phyloP scores from a whole-genome alignment of 805 yeast species.

The Yamadazyma phyllophila region DNA sequence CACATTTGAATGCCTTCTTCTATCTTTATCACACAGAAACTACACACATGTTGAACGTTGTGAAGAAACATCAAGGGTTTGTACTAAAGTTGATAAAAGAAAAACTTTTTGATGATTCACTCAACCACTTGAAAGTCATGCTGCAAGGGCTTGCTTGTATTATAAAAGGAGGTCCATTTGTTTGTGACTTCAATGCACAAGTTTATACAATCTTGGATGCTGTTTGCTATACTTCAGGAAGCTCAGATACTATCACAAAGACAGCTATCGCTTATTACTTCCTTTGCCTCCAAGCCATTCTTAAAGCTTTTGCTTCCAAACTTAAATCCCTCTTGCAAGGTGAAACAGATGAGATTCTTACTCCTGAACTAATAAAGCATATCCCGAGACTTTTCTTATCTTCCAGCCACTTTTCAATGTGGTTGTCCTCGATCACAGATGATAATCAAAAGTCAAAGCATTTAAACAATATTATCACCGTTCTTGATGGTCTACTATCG shows the following conservation, averaged over 20 bases:
- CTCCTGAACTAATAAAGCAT: conserved; percentile 9
- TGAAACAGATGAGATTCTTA: conserved; percentile 5
- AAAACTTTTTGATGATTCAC: conserved; percentile 9
- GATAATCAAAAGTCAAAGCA: conserved; percentile 16
- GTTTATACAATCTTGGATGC: background rate
- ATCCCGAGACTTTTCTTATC: conserved; percentile 19
- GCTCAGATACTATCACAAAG: conserved; percentile 6
- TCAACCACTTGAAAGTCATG: conserved; percentile 16
- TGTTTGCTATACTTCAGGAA: background rate
- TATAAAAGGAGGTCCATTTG: background rate
- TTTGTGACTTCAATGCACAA: background rate
- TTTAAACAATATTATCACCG: conserved; percentile 21
- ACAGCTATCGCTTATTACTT: conserved; percentile 28
- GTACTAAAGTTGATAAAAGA: conserved; percentile 17
- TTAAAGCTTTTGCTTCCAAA: conserved; percentile 9
- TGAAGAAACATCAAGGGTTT: conserved; percentile 28
- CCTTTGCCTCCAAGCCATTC: conserved; percentile 23
- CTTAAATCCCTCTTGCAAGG: background rate
- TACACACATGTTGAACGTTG: conserved; percentile 7
- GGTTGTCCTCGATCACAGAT: conserved; percentile 18
- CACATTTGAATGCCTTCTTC: conserved; percentile 7
- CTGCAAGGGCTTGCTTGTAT: background rate
- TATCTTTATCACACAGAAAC: conserved; percentile 9
- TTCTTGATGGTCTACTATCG: conserved; percentile 25
- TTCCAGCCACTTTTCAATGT: conserved; percentile 18